Evolutionary conservation across 2,329 filamentous ascomycete genomes (phyloP).

Genomic region (Xylariaceae sp.): DNA sequence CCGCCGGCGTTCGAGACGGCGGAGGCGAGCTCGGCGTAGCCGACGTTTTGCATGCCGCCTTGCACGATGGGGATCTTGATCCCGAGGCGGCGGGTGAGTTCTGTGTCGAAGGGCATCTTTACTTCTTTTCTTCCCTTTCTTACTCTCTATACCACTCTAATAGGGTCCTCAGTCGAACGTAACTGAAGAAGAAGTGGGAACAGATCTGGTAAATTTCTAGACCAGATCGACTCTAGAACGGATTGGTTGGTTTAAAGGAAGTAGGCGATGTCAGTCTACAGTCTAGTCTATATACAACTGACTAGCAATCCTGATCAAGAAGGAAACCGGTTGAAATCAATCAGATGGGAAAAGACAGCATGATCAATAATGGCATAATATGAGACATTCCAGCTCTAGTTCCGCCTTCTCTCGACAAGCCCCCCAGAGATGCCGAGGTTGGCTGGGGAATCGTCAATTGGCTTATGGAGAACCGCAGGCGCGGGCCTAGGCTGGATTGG

Average conservation of each 20-base stretch:
- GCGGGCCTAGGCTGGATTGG: slow-evolving; percentile 13
- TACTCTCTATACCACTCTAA: background rate
- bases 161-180: background rate
- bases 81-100: slow-evolving; percentile 53
- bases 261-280: no score
- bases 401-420: background rate
- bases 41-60: slow-evolving; percentile 83
- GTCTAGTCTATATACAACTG: no score
- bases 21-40: slow-evolving; percentile 71
- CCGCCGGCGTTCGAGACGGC: slow-evolving; percentile 79
- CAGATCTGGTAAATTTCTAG: no score
- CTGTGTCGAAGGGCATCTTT: slow-evolving; percentile 52
- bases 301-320: no score
- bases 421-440: slow-evolving; percentile 13
- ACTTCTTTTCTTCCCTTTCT: background rate
- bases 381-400: background rate
- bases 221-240: no score
- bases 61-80: slow-evolving; percentile 69
- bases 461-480: background rate
- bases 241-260: no score
- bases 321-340: no score
- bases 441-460: slow-evolving; percentile 10
- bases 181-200: no score
- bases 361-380: background rate
- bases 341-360: no score